These are phyloP conservation scores for Westerdykella aurantiaca DNA, from an alignment of 2,329 filamentous ascomycete genomes.

Conservation along the genomic window DNA sequence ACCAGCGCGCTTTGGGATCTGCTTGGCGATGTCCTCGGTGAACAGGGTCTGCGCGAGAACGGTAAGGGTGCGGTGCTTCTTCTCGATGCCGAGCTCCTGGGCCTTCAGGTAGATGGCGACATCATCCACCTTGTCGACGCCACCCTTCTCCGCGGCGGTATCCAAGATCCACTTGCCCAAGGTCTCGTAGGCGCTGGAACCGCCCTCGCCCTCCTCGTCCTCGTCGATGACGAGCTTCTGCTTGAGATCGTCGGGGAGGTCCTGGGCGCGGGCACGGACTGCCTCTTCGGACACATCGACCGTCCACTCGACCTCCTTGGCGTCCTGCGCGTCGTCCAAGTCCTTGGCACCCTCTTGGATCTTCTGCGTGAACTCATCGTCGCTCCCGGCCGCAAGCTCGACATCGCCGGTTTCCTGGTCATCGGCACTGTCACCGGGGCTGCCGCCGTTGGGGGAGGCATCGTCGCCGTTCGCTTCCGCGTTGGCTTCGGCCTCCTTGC, in stretches of 20 bases:
- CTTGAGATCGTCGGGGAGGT: constrained; percentile 92
- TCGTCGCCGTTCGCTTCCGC: constrained; percentile 46
- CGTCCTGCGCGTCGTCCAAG: constrained; percentile 63
- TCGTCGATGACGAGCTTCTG: constrained; percentile 79
- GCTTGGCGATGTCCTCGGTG: constrained; percentile 78
- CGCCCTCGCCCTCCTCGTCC: constrained; percentile 75
- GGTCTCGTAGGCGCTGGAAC: constrained; percentile 75
- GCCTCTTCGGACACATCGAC: constrained; percentile 95
- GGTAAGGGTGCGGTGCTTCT: constrained; percentile 86
- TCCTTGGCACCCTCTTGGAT: constrained; percentile 64
- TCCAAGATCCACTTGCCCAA: constrained; percentile 90
- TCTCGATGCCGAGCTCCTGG: constrained; percentile 89
- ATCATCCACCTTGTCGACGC: constrained; percentile 74
- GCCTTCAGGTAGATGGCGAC: constrained; percentile 94
- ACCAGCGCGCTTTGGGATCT: constrained; percentile 74
- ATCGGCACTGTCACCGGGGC: constrained; percentile 59
- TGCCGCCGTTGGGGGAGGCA: constrained; percentile 50
- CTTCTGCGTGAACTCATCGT: constrained; percentile 82
- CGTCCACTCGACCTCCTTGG: constrained; percentile 87
- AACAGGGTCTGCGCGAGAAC: constrained; percentile 94
- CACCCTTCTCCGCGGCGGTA: constrained; percentile 62
- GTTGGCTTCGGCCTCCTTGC: constrained; percentile 62
- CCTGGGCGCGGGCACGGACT: constrained; percentile 87
- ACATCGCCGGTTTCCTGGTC: constrained; percentile 57
- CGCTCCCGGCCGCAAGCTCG: constrained; percentile 68